A percentile compares a stretch with the other conserved stretches of the same genome.
phyloP scores from a whole-genome alignment of 225 moss, liverwort and hornwort species.

The Neckera pumila region DNA sequence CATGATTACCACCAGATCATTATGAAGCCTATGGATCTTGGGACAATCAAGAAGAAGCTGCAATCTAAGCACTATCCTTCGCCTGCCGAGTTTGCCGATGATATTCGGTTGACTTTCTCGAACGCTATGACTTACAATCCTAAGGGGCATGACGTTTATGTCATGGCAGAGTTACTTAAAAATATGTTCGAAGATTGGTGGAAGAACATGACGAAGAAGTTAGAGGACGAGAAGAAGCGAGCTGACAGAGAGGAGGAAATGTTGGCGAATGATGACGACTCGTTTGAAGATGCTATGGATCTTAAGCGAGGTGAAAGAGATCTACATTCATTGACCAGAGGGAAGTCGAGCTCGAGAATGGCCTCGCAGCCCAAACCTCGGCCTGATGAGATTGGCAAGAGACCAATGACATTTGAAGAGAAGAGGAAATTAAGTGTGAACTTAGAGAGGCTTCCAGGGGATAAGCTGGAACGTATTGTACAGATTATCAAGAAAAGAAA shows the following conservation, averaged over 20 bases:
- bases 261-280: constrained; percentile 33
- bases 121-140: constrained; percentile 82
- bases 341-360: constrained; percentile 19
- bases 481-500: constrained; percentile 73
- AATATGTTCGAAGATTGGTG: constrained; percentile 50
- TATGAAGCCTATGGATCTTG: constrained; percentile 68
- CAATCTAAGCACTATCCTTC: constrained; percentile 30
- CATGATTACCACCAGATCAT: constrained; percentile 76
- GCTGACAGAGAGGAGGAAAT: constrained; percentile 40
- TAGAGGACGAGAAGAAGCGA: constrained; percentile 49
- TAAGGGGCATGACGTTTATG: constrained; percentile 44
- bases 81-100: constrained; percentile 52
- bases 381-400: constrained; percentile 49
- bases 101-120: constrained; percentile 51
- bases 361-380: constrained; percentile 54
- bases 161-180: constrained; percentile 54
- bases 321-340: constrained; percentile 27
- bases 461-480: constrained; percentile 73
- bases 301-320: constrained; percentile 35
- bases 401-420: constrained; percentile 65
- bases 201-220: constrained; percentile 53
- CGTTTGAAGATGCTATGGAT: constrained; percentile 18
- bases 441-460: constrained; percentile 54
- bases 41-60: constrained; percentile 53
- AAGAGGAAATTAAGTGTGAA: constrained; percentile 60